Base-by-base conservation (phyloP, 805 yeast genomes). In the Saturnispora gosingensis region DNA sequence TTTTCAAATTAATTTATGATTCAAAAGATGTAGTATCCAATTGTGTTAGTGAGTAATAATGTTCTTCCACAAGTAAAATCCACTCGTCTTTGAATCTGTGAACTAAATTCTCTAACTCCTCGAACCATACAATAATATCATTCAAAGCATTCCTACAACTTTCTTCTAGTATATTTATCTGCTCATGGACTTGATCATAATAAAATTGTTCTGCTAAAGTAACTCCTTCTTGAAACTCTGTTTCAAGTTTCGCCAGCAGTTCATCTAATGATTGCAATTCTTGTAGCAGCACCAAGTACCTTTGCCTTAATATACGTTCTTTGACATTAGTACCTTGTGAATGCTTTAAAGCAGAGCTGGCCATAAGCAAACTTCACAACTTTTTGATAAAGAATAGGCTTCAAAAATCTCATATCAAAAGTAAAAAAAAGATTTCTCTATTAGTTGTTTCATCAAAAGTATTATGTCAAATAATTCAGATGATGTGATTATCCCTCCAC, bases 401-500 rank as follows among this genome's bases (percentile, higher is more conserved):
- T 5, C 18, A 20, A 38, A 18, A 38, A 8, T 38, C 18, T 38
- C 42, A 7, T 20, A 18, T 9, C 13, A 7, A 5, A 18, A 38
- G 10, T 18, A 6, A 38, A 25, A 43, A 43, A 43, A 43, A 25
- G 22, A 28, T 43, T 22, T 28, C 8, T 16, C 16, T 15, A 4
- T 20, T 15, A 18, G 16, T 30, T 45, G 4, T 18, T 45, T 34
- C 30, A 16, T 45, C 10, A 11, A 30, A 20, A 16, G 25, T 11
- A 40, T 11, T n/a, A 44, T 44, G 46, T 44, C 46, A 44, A 44
- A 44, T 20, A 30, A 18, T 9, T 75, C 74, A 1, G 74, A 70
- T 0, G 72, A 69, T 20, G 61, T 77, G 10, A 72, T 72, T 9
- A 71, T 80, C 2, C 86, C 88, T 0, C 82, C 86, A 3, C 75